Evolutionary conservation across 768 basidiomycete genomes (phyloP).

Genomic region (Pleurotus pulmonarius): DNA sequence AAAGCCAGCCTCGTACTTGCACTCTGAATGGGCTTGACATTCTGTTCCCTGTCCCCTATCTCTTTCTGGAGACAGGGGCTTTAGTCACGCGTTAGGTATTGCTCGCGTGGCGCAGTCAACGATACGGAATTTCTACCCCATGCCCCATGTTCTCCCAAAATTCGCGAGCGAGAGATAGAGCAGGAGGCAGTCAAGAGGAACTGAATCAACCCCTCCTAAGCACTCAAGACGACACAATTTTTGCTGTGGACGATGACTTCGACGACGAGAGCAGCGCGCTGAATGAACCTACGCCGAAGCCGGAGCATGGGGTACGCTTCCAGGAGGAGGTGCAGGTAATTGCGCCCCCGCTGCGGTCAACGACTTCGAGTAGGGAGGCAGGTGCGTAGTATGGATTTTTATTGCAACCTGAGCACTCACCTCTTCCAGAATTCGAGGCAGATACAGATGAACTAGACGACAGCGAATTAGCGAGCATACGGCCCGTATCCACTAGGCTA

Average conservation of each 20-base stretch:
- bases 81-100: too few relatives aligned
- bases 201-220: slow-evolving; percentile 58
- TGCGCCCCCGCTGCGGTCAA: slow-evolving; percentile 67
- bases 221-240: slow-evolving; percentile 43
- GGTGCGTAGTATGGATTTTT: slow-evolving; percentile 49
- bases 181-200: slow-evolving; percentile 28
- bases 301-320: slow-evolving; percentile 56
- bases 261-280: slow-evolving; percentile 33
- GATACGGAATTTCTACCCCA: neutral
- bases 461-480: slow-evolving; percentile 21
- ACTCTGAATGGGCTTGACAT: too few relatives aligned
- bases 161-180: slow-evolving; percentile 24
- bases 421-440: slow-evolving; percentile 68
- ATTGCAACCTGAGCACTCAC: slow-evolving; percentile 7
- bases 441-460: slow-evolving; percentile 83
- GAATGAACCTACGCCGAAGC: slow-evolving; percentile 25
- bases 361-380: slow-evolving; percentile 71
- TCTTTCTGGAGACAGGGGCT: too few relatives aligned
- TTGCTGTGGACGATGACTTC: slow-evolving; percentile 52
- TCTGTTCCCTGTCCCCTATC: too few relatives aligned
- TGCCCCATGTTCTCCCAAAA: slow-evolving; percentile 25
- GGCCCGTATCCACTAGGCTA: slow-evolving; percentile 27
- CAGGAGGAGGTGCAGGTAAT: slow-evolving; percentile 68
- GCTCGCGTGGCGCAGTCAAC: too few relatives aligned
- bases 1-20: too few relatives aligned